Evolutionary conservation across 1,284 basidiomycete species (phyloP), one percentile per base, ranked within the genome.

Genomic region (Puccinia polysora): DNA sequence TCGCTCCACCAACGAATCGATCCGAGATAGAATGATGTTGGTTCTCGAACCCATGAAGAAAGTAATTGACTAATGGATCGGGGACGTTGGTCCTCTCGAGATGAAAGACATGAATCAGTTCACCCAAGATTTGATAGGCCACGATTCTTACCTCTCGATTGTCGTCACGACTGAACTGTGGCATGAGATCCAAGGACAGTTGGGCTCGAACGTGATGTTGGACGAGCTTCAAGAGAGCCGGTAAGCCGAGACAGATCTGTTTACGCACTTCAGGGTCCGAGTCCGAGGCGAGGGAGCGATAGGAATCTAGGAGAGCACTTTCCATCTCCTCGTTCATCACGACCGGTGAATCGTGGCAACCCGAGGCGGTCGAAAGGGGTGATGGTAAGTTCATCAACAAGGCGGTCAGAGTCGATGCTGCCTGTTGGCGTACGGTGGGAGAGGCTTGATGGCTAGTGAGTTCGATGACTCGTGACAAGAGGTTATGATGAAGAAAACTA

Each of bases 41-140:
- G 14, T 38, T 38, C 18, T 68, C 65, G 36, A 68, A 68, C 18
- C 65, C 65, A 34, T 28, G 30, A 28, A 56, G 40, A 56, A 56
- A 68, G 50, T 45, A 68, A 10, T 56, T 25, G 1, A 68, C 38
- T 12, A 68, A 28, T 68, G 34, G 53, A 58, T 68, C 28, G 20
- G 65, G 55, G 20, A 65, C 64, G 6, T 30, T 28, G n/a, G 64
- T 38, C 53, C 58, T 68, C 30, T 59, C 58, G 2, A 60, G 49
- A 25, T 58, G 40, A 18, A 70, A 70, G 6, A 55, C 43, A 45
- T 60, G 49, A n/a, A 70, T 70, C 40, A 70, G n/a, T 70, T 70
- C 67, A 30, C 67, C 67, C 18, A 70, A 52, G 32, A 60, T 50
- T 59, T 59, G 56, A 38, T 32, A 50, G 36, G 40, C 55, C 6